Conservation (phyloP, 345 rosid species). For the Melaleuca alternifolia region DNA sequence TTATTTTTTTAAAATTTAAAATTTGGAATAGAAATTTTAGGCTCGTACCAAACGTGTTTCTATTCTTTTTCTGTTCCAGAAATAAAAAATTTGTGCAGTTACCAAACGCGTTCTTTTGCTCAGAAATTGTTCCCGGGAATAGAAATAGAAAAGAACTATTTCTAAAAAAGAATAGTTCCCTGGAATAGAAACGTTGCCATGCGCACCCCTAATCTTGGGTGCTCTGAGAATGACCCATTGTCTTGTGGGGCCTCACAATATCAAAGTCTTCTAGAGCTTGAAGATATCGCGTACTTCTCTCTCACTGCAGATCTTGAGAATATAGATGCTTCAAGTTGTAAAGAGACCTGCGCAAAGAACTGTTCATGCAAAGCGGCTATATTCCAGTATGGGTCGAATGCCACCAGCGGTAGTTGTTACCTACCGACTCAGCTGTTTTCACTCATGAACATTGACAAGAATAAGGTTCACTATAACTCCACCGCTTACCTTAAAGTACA, state of each 20-base stretch:
- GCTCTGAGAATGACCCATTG: not conserved
- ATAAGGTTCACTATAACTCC: not conserved
- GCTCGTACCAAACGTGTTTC: too few relatives aligned
- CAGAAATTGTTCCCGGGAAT: too few relatives aligned
- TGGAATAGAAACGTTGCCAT: too few relatives aligned
- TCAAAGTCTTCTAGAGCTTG: not conserved
- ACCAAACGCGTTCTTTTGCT: too few relatives aligned
- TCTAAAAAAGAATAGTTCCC: too few relatives aligned
- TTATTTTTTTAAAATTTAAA: too few relatives aligned
- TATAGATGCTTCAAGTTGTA: slow-evolving; percentile 3
- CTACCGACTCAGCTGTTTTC: slow-evolving; percentile 2
- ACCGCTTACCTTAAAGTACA: slow-evolving; percentile 4
- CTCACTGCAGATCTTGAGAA: not conserved
- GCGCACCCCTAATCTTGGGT: not conserved
- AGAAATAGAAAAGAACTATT: too few relatives aligned
- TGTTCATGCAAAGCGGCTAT: slow-evolving; percentile 23
- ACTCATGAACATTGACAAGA: not conserved
- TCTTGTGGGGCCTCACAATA: not conserved
- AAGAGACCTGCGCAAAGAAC: slow-evolving; percentile 3
- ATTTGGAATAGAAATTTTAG: too few relatives aligned
- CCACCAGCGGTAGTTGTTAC: not conserved
- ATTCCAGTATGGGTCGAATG: not conserved
- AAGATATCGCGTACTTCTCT: not conserved
- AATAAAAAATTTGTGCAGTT: too few relatives aligned
- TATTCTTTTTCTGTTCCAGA: too few relatives aligned